Conservation (phyloP, 2,329 filamentous ascomycete species). For the Aspergillus thermomutatus region DNA sequence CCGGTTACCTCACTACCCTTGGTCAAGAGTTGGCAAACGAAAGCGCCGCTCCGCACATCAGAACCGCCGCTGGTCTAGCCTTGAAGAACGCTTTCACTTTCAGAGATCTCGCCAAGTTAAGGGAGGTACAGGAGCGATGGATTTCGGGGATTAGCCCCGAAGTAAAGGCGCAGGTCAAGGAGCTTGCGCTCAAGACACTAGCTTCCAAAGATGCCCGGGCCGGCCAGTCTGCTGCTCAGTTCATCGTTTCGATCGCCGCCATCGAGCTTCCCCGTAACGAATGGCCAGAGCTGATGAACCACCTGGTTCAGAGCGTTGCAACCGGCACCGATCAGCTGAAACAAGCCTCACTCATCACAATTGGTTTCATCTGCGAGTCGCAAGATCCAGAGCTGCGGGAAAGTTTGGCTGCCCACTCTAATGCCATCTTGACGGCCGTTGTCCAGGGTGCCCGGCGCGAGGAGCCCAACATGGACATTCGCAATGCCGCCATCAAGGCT, state of each 20-base stretch:
- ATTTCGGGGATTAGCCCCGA: slow-evolving; percentile 74
- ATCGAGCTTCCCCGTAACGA: slow-evolving; percentile 92
- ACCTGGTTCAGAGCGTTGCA: slow-evolving; percentile 88
- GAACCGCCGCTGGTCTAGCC: slow-evolving; percentile 91
- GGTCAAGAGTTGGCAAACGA: slow-evolving; percentile 95
- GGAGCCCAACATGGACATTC: slow-evolving; percentile 86
- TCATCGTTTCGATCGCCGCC: slow-evolving; percentile 88
- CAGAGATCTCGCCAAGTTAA: slow-evolving; percentile 81
- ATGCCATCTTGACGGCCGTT: slow-evolving; percentile 95
- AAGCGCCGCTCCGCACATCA: slow-evolving; percentile 73
- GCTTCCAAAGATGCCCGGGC: slow-evolving; percentile 75
- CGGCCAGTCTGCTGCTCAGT: slow-evolving; percentile 86
- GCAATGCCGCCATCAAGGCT: slow-evolving; percentile 86
- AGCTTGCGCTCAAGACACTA: slow-evolving; percentile 83
- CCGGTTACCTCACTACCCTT: slow-evolving; percentile 87
- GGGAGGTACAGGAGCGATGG: slow-evolving; percentile 93
- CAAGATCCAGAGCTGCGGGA: slow-evolving; percentile 83
- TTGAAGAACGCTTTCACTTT: slow-evolving; percentile 98
- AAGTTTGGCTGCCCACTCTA: slow-evolving; percentile 80
- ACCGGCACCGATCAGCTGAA: slow-evolving; percentile 83
- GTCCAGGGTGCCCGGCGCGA: slow-evolving; percentile 97
- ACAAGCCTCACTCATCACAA: slow-evolving; percentile 90
- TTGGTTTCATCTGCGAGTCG: slow-evolving; percentile 97
- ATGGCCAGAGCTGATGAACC: slow-evolving; percentile 88
- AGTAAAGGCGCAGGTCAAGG: slow-evolving; percentile 85